phyloP scores from a whole-genome alignment of 352 stramenopile genomes.

The Globisporangium perplexum region DNA sequence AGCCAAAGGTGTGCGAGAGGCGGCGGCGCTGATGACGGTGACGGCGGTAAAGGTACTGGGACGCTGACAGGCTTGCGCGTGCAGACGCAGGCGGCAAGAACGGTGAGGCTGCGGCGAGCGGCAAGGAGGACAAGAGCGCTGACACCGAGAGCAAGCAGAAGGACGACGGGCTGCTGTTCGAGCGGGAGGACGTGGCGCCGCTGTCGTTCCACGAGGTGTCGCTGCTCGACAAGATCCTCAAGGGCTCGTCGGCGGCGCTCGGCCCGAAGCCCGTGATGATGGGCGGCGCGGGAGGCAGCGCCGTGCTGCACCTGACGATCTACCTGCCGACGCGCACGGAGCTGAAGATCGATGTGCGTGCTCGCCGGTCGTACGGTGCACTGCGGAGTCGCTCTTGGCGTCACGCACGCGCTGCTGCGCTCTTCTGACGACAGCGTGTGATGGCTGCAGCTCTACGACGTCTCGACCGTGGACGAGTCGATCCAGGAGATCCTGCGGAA shows the following conservation, averaged over 20 bases:
- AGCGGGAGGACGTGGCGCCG: slow-evolving; percentile 55
- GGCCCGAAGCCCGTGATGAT: slow-evolving; percentile 56
- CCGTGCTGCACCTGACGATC: slow-evolving; percentile 79
- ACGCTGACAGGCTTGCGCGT: too few species aligned
- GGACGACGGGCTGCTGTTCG: slow-evolving; percentile 58
- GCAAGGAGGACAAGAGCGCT: slow-evolving; percentile 12
- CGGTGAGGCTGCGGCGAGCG: neutral
- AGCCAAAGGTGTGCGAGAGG: slow-evolving; percentile 7
- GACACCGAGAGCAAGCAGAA: slow-evolving; percentile 15
- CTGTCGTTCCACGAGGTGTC: slow-evolving; percentile 68
- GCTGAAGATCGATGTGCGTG: slow-evolving; percentile 83
- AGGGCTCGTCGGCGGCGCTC: slow-evolving; percentile 38
- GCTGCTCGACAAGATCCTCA: slow-evolving; percentile 73
- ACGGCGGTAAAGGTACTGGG: too few species aligned
- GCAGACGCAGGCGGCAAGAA: slow-evolving; percentile 7
- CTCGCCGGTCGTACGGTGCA: neutral
- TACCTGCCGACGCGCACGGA: slow-evolving; percentile 79
- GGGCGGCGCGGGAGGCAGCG: slow-evolving; percentile 39
- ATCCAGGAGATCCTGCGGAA: slow-evolving; percentile 79
- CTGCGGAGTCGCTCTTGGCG: too few species aligned
- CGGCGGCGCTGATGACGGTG: neutral
- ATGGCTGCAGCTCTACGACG: slow-evolving; percentile 65
- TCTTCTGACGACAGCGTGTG: neutral
- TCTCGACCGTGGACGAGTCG: slow-evolving; percentile 82
- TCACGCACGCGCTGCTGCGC: slow-evolving; percentile 1